Evolutionary conservation across 2,329 filamentous ascomycete genomes (phyloP).

Genomic region (Lomentospora prolificans): DNA sequence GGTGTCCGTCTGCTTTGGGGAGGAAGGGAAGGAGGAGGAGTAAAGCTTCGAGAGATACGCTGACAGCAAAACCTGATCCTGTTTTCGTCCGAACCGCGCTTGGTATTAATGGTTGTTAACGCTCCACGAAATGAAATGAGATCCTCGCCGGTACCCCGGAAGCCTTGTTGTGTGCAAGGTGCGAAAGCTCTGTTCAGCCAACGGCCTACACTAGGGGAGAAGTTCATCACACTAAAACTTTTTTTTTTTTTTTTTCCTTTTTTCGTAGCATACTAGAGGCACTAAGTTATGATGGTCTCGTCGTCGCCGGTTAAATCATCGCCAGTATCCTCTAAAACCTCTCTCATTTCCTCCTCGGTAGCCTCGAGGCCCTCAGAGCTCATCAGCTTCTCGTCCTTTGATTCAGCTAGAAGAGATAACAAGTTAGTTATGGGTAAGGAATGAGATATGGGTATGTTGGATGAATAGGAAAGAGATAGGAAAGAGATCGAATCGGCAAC

Average conservation of each 20-base stretch:
- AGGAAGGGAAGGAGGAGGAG: too few species aligned
- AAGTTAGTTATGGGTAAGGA: background rate
- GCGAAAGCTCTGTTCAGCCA: too few species aligned
- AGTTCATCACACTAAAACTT: too few species aligned
- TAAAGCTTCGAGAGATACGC: too few species aligned
- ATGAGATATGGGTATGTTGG: background rate
- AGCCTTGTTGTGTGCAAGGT: too few species aligned
- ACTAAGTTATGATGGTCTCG: slow-evolving; percentile 15
- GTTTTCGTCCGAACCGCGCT: too few species aligned
- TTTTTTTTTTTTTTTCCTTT: background rate
- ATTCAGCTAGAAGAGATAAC: slow-evolving; percentile 39
- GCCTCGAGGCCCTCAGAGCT: slow-evolving; percentile 56
- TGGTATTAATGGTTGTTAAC: too few species aligned
- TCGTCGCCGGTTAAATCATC: slow-evolving; percentile 21
- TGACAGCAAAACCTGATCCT: too few species aligned
- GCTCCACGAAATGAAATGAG: too few species aligned
- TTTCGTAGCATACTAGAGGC: background rate
- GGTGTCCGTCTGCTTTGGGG: too few species aligned
- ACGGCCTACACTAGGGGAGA: too few species aligned
- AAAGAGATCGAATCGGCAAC: slow-evolving; percentile 15
- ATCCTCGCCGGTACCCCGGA: too few species aligned
- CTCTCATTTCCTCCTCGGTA: slow-evolving; percentile 51
- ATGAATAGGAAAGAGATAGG: slow-evolving; percentile 5
- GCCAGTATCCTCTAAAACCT: slow-evolving; percentile 35
- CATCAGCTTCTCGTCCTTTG: slow-evolving; percentile 59